Percentiles rank a stretch among this genome's conserved stretches.
These are phyloP conservation scores for Lentinus brumalis DNA, from an alignment of 768 basidiomycete species.

Conservation along the genomic window DNA sequence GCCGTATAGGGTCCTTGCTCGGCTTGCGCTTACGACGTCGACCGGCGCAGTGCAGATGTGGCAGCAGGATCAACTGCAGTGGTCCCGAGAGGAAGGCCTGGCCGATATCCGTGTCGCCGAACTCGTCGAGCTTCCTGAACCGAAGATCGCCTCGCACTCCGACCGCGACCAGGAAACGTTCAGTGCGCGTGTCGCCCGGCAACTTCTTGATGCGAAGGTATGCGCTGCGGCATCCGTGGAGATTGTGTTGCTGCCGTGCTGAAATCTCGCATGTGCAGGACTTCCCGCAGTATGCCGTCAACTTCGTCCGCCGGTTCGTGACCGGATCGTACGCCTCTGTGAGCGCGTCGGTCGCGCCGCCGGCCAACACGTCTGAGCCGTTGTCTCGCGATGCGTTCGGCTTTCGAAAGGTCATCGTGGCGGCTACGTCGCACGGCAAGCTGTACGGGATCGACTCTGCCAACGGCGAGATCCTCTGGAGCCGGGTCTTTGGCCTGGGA, in stretches of 20 bases:
- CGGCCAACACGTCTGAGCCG: constrained; percentile 36
- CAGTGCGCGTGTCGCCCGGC: constrained; percentile 51
- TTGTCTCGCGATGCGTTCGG: constrained; percentile 80
- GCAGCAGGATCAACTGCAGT: constrained; percentile 59
- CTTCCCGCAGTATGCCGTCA: constrained; percentile 67
- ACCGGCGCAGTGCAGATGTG: constrained; percentile 79
- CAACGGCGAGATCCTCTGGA: constrained; percentile 80
- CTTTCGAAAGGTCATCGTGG: constrained; percentile 81
- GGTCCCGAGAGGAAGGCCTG: constrained; percentile 84
- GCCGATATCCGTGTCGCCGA: constrained; percentile 62
- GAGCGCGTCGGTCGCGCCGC: constrained; percentile 37
- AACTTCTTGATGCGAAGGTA: constrained; percentile 63
- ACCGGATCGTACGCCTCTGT: constrained; percentile 65
- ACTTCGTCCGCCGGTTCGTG: constrained; percentile 71
- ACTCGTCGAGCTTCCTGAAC: constrained; percentile 79
- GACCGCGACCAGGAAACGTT: constrained; percentile 48
- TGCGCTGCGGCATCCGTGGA: constrained; percentile 2
- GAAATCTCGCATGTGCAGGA: constrained; percentile 41
- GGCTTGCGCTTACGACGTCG: constrained; percentile 64
- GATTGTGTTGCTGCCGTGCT: background rate
- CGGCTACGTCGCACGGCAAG: constrained; percentile 71
- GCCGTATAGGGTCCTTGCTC: constrained; percentile 38
- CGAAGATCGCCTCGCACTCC: constrained; percentile 38
- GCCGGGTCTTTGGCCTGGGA: constrained; percentile 71
- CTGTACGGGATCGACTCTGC: constrained; percentile 82